Evolutionary conservation across 2,329 filamentous ascomycete genomes (phyloP).

Genomic region (Monosporascus sp.): DNA sequence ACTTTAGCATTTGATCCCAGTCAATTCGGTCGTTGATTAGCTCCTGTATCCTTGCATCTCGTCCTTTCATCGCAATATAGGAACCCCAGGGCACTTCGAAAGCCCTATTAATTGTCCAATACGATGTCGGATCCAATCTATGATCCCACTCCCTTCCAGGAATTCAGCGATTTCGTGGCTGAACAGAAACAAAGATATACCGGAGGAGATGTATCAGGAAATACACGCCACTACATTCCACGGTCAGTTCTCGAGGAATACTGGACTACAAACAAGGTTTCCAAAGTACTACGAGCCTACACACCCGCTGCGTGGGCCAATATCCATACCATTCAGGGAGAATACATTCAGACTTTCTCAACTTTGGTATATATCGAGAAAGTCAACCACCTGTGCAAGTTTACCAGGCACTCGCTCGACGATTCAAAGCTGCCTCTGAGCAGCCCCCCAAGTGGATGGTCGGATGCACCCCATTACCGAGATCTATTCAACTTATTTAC

Average conservation of each 20-base stretch:
- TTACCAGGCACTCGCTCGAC: conserved; percentile 5
- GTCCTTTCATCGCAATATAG: no score
- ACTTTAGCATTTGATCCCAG: no score
- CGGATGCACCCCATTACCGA: neutral
- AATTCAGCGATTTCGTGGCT: conserved; percentile 3
- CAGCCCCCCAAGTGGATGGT: conserved; percentile 1
- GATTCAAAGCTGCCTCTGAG: conserved; percentile 6
- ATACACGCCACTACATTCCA: conserved; percentile 4
- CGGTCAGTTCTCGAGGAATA: conserved; percentile 1
- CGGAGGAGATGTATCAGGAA: conserved; percentile 2
- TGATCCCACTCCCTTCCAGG: neutral
- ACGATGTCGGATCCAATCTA: neutral
- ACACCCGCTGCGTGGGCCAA: conserved; percentile 1
- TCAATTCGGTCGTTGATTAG: no score
- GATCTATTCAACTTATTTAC: neutral
- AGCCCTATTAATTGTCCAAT: neutral
- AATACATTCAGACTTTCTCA: conserved; percentile 10
- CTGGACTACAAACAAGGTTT: conserved; percentile 6
- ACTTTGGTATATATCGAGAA: conserved; percentile 6
- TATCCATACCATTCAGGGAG: conserved; percentile 3
- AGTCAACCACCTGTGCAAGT: conserved; percentile 1
- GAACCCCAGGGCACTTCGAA: neutral
- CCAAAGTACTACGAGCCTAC: conserved; percentile 2
- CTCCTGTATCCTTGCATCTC: no score
- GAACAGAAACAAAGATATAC: neutral